phyloP scores from a whole-genome alignment of 176 grass and related monocot species.

The Calamus simplicifolius region DNA sequence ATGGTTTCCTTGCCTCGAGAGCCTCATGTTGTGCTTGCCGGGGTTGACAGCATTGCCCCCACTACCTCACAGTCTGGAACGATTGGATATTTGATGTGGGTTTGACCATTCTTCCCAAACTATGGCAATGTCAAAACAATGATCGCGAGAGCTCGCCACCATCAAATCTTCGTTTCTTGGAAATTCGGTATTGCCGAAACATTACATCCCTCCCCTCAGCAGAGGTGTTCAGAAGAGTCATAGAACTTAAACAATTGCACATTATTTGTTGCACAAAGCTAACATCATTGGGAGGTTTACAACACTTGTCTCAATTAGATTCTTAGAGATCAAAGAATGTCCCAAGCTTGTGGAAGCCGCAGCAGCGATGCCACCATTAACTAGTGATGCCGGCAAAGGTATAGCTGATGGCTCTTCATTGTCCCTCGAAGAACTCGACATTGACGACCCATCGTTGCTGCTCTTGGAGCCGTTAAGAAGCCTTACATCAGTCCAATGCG shows the following conservation, averaged over 20 bases:
- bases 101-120: conserved; percentile 20
- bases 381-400: too few relatives aligned
- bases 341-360: too few relatives aligned
- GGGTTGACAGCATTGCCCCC: conserved; percentile 24
- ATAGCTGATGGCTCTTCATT: too few relatives aligned
- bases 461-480: too few relatives aligned
- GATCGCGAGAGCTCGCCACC: background rate
- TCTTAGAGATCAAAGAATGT: too few relatives aligned
- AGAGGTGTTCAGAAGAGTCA: conserved; percentile 27
- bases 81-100: too few relatives aligned
- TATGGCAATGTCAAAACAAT: background rate
- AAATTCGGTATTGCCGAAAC: background rate
- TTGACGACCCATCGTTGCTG: too few relatives aligned
- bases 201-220: conserved; percentile 24
- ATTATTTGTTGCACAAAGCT: conserved; percentile 23
- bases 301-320: background rate
- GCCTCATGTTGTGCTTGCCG: conserved; percentile 18
- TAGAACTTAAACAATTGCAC: background rate
- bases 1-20: conserved; percentile 26
- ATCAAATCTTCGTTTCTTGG: too few relatives aligned
- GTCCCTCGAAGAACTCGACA: too few relatives aligned
- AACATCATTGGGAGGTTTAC: conserved; percentile 29
- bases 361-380: too few relatives aligned
- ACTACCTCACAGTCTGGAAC: conserved; percentile 21
- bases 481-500: too few relatives aligned